Evolutionary conservation across 1,284 basidiomycete genomes (phyloP).

Genomic region (Earliella scabrosa): DNA sequence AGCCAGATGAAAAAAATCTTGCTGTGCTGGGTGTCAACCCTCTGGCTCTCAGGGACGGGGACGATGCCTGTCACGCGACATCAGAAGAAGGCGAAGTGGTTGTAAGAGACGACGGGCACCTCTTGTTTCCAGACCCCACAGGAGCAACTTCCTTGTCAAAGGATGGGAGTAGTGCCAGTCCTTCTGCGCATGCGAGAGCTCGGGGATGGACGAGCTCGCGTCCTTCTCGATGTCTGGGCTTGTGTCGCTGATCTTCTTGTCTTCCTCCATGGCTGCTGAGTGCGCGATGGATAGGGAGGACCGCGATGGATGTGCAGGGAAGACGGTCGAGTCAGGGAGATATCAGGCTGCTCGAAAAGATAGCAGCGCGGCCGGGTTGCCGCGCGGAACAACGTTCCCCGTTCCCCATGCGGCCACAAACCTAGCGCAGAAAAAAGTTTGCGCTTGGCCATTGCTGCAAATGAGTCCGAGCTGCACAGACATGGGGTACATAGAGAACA

Average conservation of each 20-base stretch:
- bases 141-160: constrained; percentile 28
- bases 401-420: no score
- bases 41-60: constrained; percentile 52
- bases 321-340: no score
- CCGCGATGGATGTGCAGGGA: no score
- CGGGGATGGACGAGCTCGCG: constrained; percentile 14
- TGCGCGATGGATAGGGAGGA: background rate
- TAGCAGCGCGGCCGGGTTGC: no score
- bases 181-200: constrained; percentile 16
- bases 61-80: constrained; percentile 46
- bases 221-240: constrained; percentile 21
- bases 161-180: constrained; percentile 24
- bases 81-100: background rate
- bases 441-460: no score
- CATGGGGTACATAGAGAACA: no score
- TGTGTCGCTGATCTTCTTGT: background rate
- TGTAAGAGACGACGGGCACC: constrained; percentile 16
- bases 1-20: constrained; percentile 82
- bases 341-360: no score
- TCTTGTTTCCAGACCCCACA: constrained; percentile 32
- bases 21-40: constrained; percentile 65
- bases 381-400: no score
- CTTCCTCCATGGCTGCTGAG: background rate
- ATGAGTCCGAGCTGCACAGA: no score
- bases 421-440: no score